A percentile compares a stretch with the other conserved stretches of the same genome.
phyloP scores from a whole-genome alignment of 73 alveolate genomes.

The Paramecium caudatum region DNA sequence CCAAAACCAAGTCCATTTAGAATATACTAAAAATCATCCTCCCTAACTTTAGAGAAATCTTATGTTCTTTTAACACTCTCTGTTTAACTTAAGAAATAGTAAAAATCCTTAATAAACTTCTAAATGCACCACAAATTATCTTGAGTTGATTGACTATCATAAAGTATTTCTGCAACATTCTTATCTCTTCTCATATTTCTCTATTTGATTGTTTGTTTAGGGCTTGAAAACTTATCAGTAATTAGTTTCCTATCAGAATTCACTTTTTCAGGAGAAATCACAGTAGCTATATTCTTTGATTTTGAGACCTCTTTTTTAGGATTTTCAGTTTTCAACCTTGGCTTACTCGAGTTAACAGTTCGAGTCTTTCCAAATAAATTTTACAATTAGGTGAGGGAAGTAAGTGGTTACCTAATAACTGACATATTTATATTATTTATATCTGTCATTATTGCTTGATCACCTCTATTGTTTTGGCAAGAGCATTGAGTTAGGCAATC shows the following conservation, averaged over 20 bases:
- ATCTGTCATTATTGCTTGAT: conserved; percentile 42
- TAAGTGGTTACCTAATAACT: conserved; percentile 15
- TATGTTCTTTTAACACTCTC: neutral
- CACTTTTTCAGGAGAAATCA: neutral
- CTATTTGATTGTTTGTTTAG: neutral
- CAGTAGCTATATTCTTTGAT: neutral
- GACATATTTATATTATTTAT: conserved; percentile 38
- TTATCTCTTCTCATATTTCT: conserved; percentile 1
- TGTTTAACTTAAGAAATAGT: neutral
- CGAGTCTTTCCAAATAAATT: conserved; percentile 14
- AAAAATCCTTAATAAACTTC: conserved; percentile 10
- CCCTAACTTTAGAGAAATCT: conserved; percentile 2
- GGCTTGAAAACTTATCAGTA: neutral
- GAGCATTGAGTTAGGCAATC: conserved; percentile 1
- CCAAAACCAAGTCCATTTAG: conserved; percentile 12
- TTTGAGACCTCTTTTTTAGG: conserved; percentile 18
- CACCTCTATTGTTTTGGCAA: conserved; percentile 17
- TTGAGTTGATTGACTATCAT: neutral
- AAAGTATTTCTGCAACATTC: conserved; percentile 3
- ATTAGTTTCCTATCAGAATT: neutral
- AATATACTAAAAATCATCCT: conserved; percentile 1
- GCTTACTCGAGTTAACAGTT: neutral
- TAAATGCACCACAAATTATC: neutral
- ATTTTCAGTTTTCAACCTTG: neutral
- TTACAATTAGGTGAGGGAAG: neutral